Percentiles rank a stretch among this genome's conserved stretches.
Evolutionary conservation across 352 stramenopile species (phyloP).

Genomic region (Globisporangium megalacanthum): DNA sequence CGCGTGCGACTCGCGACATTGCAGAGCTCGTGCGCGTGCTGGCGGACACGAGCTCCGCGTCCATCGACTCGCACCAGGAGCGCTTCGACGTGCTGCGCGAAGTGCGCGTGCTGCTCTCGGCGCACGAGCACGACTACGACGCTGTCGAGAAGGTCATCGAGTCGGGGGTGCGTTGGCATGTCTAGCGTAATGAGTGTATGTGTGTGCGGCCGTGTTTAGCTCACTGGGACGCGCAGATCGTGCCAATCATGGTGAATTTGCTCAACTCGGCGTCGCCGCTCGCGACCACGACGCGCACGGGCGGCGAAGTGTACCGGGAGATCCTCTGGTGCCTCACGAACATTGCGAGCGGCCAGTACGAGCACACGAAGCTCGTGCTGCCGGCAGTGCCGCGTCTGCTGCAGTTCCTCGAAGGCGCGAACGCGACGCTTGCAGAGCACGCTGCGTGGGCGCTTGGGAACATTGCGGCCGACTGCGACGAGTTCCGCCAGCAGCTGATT

Average conservation of each 20-base stretch:
- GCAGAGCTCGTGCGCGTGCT: constrained; percentile 44
- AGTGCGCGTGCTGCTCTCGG: constrained; percentile 53
- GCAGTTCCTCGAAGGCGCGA: constrained; percentile 61
- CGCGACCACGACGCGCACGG: constrained; percentile 48
- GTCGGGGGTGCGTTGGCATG: constrained; percentile 42
- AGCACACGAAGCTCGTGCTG: constrained; percentile 79
- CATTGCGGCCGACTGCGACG: constrained; percentile 79
- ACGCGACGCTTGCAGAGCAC: constrained; percentile 59
- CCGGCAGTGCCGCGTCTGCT: constrained; percentile 66
- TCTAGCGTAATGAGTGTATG: no score
- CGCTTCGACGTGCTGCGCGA: constrained; percentile 68
- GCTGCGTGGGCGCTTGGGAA: constrained; percentile 81
- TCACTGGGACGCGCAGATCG: no score
- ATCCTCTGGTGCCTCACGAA: constrained; percentile 83
- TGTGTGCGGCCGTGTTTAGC: no score
- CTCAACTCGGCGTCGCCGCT: constrained; percentile 66
- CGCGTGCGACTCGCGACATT: constrained; percentile 50
- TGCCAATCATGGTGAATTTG: constrained; percentile 61
- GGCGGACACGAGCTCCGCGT: constrained; percentile 29
- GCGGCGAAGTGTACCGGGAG: constrained; percentile 69
- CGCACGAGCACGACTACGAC: constrained; percentile 62
- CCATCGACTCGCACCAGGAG: constrained; percentile 38
- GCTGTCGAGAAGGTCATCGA: constrained; percentile 72
- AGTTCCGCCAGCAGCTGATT: constrained; percentile 80
- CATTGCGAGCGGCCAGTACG: constrained; percentile 77